These are phyloP conservation scores for Trifolium pratense DNA, from an alignment of 306 rosid genomes.

Conservation along the genomic window DNA sequence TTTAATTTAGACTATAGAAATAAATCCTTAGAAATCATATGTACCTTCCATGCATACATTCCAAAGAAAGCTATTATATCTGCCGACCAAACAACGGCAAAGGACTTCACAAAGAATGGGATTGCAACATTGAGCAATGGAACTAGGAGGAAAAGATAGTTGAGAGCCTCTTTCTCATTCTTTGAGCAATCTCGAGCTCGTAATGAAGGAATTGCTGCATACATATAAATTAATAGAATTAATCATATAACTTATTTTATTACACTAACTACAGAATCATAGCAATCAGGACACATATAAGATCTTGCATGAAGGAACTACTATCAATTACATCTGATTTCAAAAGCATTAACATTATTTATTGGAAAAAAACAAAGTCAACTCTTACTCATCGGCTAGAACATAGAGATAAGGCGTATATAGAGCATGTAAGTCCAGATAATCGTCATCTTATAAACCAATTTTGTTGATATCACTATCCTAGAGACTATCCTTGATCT, in stretches of 20 bases:
- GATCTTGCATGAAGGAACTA: neutral
- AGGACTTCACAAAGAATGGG: conserved; percentile 97
- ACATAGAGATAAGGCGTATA: neutral
- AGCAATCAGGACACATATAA: conserved; percentile 1
- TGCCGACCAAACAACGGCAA: conserved; percentile 93
- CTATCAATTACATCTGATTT: neutral
- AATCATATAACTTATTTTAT: neutral
- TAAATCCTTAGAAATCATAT: conserved; percentile 5
- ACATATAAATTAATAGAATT: conserved; percentile 21
- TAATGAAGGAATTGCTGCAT: conserved; percentile 91
- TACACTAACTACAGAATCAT: conserved; percentile 24
- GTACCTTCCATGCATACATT: conserved; percentile 98
- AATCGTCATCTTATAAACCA: neutral
- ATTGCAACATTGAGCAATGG: conserved; percentile 82
- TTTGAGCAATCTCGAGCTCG: conserved; percentile 98
- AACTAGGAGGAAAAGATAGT: conserved; percentile 88
- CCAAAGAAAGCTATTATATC: conserved; percentile 82
- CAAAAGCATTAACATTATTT: neutral
- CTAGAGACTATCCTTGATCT: neutral
- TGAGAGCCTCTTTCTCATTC: conserved; percentile 96
- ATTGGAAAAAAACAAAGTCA: neutral
- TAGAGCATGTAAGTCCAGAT: neutral
- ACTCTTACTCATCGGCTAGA: neutral
- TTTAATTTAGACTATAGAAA: neutral
- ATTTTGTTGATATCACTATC: neutral